phyloP scores from a whole-genome alignment of 352 stramenopile genomes.

The Pythium phragmitis region DNA sequence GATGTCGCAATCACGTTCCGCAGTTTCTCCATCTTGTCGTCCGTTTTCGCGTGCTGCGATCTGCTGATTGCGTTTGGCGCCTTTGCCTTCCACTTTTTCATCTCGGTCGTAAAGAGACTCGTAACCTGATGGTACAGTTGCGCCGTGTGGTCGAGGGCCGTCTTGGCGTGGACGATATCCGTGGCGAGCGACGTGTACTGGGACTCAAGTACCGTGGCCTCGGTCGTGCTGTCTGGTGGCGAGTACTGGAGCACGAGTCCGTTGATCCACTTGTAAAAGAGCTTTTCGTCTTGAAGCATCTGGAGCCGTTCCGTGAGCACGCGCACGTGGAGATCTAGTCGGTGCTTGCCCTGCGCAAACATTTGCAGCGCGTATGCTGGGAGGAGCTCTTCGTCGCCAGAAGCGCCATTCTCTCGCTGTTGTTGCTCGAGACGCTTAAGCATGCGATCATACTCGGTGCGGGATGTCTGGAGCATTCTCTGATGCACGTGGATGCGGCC shows the following conservation, averaged over 20 bases:
- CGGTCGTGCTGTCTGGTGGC: neutral
- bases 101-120: constrained; percentile 34
- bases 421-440: constrained; percentile 33
- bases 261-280: constrained; percentile 79
- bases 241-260: constrained; percentile 34
- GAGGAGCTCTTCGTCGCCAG: constrained; percentile 29
- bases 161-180: constrained; percentile 33
- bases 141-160: constrained; percentile 30
- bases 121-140: constrained; percentile 33
- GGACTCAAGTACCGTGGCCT: neutral
- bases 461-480: constrained; percentile 35
- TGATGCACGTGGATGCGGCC: constrained; percentile 43
- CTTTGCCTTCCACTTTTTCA: constrained; percentile 41
- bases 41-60: constrained; percentile 42
- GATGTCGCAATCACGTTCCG: constrained; percentile 35
- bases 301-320: constrained; percentile 47
- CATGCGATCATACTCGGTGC: constrained; percentile 42
- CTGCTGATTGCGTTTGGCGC: constrained; percentile 30
- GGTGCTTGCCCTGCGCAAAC: constrained; percentile 29
- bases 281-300: constrained; percentile 55
- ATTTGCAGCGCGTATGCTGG: constrained; percentile 47
- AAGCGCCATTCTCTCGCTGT: constrained; percentile 28
- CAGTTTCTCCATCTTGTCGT: constrained; percentile 44
- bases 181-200: constrained; percentile 16
- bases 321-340: constrained; percentile 42